Conservation (phyloP, 257 asterid species). For the Craterostigma plantagineum region DNA sequence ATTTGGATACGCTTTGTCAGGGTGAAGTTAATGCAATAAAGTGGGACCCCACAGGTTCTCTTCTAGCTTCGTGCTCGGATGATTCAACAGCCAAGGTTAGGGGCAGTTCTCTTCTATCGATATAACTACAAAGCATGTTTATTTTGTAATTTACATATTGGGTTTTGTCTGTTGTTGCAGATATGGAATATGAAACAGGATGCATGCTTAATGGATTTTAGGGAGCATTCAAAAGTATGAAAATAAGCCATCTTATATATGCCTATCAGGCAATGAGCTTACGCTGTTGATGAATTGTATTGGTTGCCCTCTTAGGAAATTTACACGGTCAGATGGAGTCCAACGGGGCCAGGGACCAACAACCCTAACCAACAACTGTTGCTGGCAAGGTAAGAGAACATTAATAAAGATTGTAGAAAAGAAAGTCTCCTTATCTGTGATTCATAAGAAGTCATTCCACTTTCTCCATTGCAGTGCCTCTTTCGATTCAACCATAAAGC, state of each 20-base stretch:
- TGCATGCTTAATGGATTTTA: constrained; percentile 57
- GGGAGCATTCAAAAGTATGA: constrained; percentile 63
- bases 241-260: constrained; percentile 3
- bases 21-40: constrained; percentile 94
- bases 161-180: constrained; percentile 26
- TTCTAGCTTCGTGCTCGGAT: constrained; percentile 93
- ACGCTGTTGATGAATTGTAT: constrained; percentile 6
- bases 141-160: not conserved
- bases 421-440: not conserved
- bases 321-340: constrained; percentile 97
- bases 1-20: constrained; percentile 23
- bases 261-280: not conserved
- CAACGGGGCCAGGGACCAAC: constrained; percentile 78
- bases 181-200: constrained; percentile 88
- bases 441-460: constrained; percentile 2
- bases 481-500: constrained; percentile 88
- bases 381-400: constrained; percentile 56
- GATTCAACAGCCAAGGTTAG: constrained; percentile 90
- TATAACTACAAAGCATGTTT: not conserved
- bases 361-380: constrained; percentile 65
- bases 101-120: constrained; percentile 5
- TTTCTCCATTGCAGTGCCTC: constrained; percentile 49
- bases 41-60: constrained; percentile 94
- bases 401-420: not conserved
- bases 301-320: constrained; percentile 66